phyloP scores from a whole-genome alignment of 176 grass and related monocot species.

The Eragrostis nindensis region DNA sequence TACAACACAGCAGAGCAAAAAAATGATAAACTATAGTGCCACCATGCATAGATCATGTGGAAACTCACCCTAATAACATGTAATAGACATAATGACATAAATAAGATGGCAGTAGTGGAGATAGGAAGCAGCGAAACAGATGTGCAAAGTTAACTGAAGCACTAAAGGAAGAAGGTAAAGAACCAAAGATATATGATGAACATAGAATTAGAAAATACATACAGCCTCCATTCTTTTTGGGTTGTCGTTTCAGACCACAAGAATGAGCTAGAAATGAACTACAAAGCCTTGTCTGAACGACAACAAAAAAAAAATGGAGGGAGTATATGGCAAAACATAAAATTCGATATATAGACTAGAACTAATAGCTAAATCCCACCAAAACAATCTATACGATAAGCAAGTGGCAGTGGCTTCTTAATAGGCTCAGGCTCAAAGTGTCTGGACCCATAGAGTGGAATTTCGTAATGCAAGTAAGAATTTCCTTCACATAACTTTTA shows the following conservation, averaged over 20 bases:
- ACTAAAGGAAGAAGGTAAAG: neutral
- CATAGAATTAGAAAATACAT: neutral
- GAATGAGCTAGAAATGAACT: no score
- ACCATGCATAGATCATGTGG: neutral
- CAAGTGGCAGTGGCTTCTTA: neutral
- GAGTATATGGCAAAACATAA: no score
- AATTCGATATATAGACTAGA: neutral
- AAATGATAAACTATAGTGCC: neutral
- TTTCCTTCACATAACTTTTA: neutral
- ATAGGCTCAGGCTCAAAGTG: neutral
- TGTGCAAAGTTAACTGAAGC: neutral
- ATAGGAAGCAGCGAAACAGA: neutral
- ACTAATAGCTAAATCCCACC: neutral
- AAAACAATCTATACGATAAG: neutral
- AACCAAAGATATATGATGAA: neutral
- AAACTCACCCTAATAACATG: neutral
- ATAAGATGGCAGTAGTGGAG: neutral
- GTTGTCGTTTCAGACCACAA: no score
- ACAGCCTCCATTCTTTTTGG: no score
- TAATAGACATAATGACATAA: constrained; percentile 10
- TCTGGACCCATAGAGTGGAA: neutral
- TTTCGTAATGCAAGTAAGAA: constrained; percentile 9
- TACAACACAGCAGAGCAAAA: constrained; percentile 15
- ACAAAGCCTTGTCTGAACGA: no score
- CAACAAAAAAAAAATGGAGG: no score